Base-by-base conservation (phyloP, 805 yeast genomes). In the Candida sithepensis region DNA sequence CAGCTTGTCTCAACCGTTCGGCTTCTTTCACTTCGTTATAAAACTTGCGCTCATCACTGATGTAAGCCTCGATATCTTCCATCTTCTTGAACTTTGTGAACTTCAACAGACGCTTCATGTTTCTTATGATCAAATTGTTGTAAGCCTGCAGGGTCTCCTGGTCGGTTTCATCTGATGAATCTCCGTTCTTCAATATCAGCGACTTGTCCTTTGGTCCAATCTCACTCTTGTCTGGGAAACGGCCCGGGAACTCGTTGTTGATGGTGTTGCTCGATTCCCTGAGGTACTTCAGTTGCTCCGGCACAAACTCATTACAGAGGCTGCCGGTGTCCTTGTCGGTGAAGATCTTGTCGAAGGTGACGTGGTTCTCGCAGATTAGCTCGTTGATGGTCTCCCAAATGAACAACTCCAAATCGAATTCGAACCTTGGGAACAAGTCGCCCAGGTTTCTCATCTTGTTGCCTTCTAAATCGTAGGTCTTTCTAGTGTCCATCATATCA, bases 361-460 rank as follows among this genome's bases (percentile, higher is more conserved):
- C 23, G 3, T 26, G 14, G 9, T 36, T 20, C 4, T 40, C 56
- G 48, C 60, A 59, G 21, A 59, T 43, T n/a, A 48, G 45, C 3
- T 52, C 43, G 19, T 45, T 37, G 41, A 58, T 52, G 12, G 52
- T 50, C 42, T 60, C 46, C 64, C 66, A 64, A n/a, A 64, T 53
- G 49, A 49, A 44, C 20, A 52, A 42, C 44, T 64, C 68, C 22
- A 64, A 38, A 49, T 62, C 66, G 41, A 42, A 56, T 2, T 54
- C 54, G 22, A 57, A 43, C 6, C 37, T 21, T 33, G 53, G 53
- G 20, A 55, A 50, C 10, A 54, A 58, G 14, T 53, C 55, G 12
- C 68, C 68, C 23, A 63, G 48, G 41, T 61, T 56, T 30, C 67
- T 51, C 34, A 59, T 54, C 21, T 51, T 52, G 3, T 52, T 36